Evolutionary conservation across 495 filamentous ascomycete species (phyloP), one percentile per base, ranked within the genome.

Genomic region (Penicillium alfredii): DNA sequence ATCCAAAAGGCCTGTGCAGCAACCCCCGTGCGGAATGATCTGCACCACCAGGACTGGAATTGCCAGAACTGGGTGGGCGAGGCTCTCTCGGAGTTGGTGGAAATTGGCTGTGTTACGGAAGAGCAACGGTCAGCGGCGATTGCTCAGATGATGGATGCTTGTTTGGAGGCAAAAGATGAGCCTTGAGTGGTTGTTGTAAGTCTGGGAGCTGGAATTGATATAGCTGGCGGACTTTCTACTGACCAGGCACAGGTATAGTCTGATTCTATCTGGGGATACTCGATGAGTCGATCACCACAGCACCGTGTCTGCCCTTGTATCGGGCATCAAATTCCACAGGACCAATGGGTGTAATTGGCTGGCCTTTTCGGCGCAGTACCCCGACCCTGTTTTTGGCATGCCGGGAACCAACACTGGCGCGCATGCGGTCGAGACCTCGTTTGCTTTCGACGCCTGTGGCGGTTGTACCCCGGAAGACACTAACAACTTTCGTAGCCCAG

Each of bases 281-380:
- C n/a, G 71, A 72, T 0, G 76, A 81, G 29, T 74, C 76, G 38
- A 94, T 73, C 40, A 83, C 82, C 3, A 79, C 72, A 33, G 78
- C 72, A 0, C 87, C 88, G 45, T 80, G 85, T 44, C 79, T 73
- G 16, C 87, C 86, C 2, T 81, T 60, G 47, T 72, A 86, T 8
- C 87, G 64, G 6, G 68, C 77, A 30, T 83, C 78, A 63, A 94
- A 94, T 20, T 81, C 77, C 7, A 82, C 63, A 0, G 88, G 87
- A 0, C 87, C 86, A 2, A 71, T 53, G 0, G 61, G 58, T 4
- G 58, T 45, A 8, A 57, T 50, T 3, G 55, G 60, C 8, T 65
- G 56, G 2, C 62, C 47, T 2, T 68, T 63, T 0, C 43, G 30
- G 1, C 74, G 77, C 0, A 93, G 58, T 1, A 79, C 80, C 6